phyloP scores from a whole-genome alignment of 208 protist species.

The Trypanosoma brucei region DNA sequence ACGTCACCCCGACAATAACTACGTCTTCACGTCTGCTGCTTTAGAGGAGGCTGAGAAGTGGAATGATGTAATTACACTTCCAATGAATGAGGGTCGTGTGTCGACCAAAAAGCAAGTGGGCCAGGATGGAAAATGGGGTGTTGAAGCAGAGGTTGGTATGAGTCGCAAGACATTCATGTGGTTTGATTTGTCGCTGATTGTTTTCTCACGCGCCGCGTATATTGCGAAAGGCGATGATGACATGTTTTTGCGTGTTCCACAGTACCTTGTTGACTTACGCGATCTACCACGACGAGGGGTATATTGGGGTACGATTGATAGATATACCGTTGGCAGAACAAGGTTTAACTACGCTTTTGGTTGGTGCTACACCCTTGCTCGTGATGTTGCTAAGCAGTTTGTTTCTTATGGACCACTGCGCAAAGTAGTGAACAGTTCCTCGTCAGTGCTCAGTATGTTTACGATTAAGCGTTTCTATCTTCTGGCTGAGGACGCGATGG shows the following conservation, averaged over 20 bases:
- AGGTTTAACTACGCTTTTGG: too few species aligned
- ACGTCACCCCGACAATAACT: slow-evolving; percentile 2
- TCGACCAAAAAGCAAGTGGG: slow-evolving; percentile 6
- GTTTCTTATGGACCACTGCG: too few species aligned
- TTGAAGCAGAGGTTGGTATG: background rate
- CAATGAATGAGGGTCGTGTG: slow-evolving; percentile 25
- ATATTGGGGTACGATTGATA: slow-evolving; percentile 6
- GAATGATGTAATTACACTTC: slow-evolving; percentile 29
- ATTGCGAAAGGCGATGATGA: slow-evolving; percentile 46
- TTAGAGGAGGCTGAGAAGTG: slow-evolving; percentile 32
- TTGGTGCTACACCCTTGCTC: too few species aligned
- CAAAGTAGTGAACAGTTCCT: too few species aligned
- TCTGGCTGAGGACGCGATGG: too few species aligned
- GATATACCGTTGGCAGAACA: too few species aligned
- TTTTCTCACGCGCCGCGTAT: slow-evolving; percentile 28
- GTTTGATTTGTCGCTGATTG: slow-evolving; percentile 28
- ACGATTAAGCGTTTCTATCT: too few species aligned
- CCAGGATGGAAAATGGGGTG: background rate
- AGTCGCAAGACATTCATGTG: slow-evolving; percentile 16
- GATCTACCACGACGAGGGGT: slow-evolving; percentile 4
- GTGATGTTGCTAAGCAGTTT: too few species aligned
- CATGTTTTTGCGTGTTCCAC: slow-evolving; percentile 38
- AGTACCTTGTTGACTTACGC: slow-evolving; percentile 29
- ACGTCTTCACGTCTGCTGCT: slow-evolving; percentile 18
- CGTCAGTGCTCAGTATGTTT: too few species aligned